phyloP scores from a whole-genome alignment of 1,139 yeast species.

The Wickerhamomyces sp. region DNA sequence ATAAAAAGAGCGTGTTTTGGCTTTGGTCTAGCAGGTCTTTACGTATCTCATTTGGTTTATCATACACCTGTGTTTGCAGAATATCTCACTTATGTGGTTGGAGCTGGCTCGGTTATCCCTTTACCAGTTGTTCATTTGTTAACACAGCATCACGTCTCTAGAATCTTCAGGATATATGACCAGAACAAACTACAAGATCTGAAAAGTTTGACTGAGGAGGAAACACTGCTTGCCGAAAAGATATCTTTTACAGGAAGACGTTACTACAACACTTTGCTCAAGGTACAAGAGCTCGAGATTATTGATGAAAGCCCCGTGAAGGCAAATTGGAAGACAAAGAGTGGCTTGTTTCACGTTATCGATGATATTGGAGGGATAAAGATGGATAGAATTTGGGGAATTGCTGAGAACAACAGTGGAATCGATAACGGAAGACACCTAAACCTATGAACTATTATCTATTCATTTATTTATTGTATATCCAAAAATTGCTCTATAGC shows the following conservation, averaged over 20 bases:
- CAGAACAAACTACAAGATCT: slow-evolving; percentile 59
- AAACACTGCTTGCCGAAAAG: slow-evolving; percentile 64
- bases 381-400: slow-evolving; percentile 84
- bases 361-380: slow-evolving; percentile 77
- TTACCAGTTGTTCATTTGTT: slow-evolving; percentile 48
- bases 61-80: slow-evolving; percentile 56
- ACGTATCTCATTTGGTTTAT: slow-evolving; percentile 49
- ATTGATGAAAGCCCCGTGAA: slow-evolving; percentile 43
- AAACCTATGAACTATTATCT: slow-evolving; percentile 4
- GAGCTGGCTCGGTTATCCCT: slow-evolving; percentile 40
- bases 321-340: slow-evolving; percentile 51
- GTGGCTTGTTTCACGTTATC: slow-evolving; percentile 46
- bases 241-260: slow-evolving; percentile 62
- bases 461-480: slow-evolving; percentile 2
- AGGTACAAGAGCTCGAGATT: slow-evolving; percentile 43
- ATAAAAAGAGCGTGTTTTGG: slow-evolving; percentile 50
- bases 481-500: no score
- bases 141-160: slow-evolving; percentile 63
- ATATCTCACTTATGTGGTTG: slow-evolving; percentile 41
- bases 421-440: slow-evolving; percentile 56
- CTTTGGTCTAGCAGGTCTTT: slow-evolving; percentile 49
- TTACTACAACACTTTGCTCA: slow-evolving; percentile 55
- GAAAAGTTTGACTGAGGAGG: slow-evolving; percentile 55
- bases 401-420: slow-evolving; percentile 61
- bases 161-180: slow-evolving; percentile 67